These are phyloP conservation scores for Geotrichum restrictum DNA, from an alignment of 1,139 yeast genomes.

Conservation along the genomic window DNA sequence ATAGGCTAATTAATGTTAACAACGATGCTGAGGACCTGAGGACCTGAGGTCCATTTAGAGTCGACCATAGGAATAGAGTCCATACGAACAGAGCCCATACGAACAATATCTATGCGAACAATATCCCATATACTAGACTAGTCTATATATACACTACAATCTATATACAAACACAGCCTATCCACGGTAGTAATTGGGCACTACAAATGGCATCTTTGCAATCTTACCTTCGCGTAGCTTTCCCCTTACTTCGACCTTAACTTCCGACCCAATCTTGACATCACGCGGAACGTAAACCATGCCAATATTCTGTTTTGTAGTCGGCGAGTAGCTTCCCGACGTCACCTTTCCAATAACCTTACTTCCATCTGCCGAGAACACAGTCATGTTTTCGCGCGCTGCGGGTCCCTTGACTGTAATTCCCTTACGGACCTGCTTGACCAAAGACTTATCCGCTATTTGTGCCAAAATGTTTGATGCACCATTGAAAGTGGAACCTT, in stretches of 20 bases:
- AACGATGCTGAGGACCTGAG: too few relatives aligned
- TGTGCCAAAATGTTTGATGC: conserved; percentile 65
- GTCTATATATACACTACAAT: too few relatives aligned
- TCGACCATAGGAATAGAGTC: background rate
- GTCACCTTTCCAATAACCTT: conserved; percentile 70
- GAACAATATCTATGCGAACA: too few relatives aligned
- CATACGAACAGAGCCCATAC: too few relatives aligned
- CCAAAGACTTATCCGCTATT: conserved; percentile 57
- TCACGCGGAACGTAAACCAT: conserved; percentile 80
- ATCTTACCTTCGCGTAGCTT: conserved; percentile 72
- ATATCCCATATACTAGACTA: too few relatives aligned
- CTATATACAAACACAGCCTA: too few relatives aligned
- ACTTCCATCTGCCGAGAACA: conserved; percentile 52
- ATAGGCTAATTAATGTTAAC: too few relatives aligned
- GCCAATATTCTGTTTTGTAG: conserved; percentile 73
- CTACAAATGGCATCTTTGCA: conserved; percentile 79
- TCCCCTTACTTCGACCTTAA: conserved; percentile 76
- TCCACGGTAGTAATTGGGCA: conserved; percentile 59
- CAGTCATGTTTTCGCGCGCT: conserved; percentile 77
- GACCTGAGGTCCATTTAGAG: background rate
- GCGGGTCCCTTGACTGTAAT: conserved; percentile 78
- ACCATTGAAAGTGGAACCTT: conserved; percentile 67
- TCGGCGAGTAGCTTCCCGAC: conserved; percentile 89
- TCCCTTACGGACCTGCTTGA: conserved; percentile 70
- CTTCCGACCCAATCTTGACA: conserved; percentile 70